phyloP scores from a whole-genome alignment of 1,284 basidiomycete genomes.

The Pterula multifida region DNA sequence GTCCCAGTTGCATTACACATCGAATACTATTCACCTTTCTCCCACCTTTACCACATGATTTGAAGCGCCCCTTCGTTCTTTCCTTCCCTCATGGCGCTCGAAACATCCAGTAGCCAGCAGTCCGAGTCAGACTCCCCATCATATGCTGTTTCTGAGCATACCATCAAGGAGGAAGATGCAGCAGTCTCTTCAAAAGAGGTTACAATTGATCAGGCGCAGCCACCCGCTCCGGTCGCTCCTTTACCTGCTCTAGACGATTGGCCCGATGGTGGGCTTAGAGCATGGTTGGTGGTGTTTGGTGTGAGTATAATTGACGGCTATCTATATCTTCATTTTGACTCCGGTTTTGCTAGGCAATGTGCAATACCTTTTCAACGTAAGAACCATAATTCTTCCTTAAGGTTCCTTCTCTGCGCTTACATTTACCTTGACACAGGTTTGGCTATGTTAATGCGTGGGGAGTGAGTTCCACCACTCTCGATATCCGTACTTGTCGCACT shows the following conservation, averaged over 20 bases:
- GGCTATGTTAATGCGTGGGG: slow-evolving; percentile 19
- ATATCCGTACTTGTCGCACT: slow-evolving; percentile 4
- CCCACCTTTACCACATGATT: too few relatives aligned
- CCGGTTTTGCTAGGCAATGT: slow-evolving; percentile 5
- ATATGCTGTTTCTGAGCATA: neutral
- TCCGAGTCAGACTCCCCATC: neutral
- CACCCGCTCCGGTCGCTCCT: neutral
- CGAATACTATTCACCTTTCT: too few relatives aligned
- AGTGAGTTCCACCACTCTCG: slow-evolving; percentile 8
- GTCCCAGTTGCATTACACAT: too few relatives aligned
- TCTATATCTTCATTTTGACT: slow-evolving; percentile 6
- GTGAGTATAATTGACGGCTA: slow-evolving; percentile 19
- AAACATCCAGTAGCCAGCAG: neutral
- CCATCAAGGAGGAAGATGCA: neutral
- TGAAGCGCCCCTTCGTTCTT: too few relatives aligned
- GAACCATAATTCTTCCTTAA: neutral
- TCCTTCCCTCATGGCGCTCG: neutral
- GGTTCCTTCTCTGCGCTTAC: neutral
- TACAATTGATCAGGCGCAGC: slow-evolving; percentile 7
- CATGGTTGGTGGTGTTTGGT: slow-evolving; percentile 39
- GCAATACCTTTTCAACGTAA: neutral
- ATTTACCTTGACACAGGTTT: slow-evolving; percentile 8
- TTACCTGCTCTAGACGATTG: slow-evolving; percentile 14
- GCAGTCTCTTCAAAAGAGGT: slow-evolving; percentile 1
- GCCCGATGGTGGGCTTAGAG: slow-evolving; percentile 40